phyloP scores from a whole-genome alignment of 495 filamentous ascomycete species.

The Ascodesmis nigricans region DNA sequence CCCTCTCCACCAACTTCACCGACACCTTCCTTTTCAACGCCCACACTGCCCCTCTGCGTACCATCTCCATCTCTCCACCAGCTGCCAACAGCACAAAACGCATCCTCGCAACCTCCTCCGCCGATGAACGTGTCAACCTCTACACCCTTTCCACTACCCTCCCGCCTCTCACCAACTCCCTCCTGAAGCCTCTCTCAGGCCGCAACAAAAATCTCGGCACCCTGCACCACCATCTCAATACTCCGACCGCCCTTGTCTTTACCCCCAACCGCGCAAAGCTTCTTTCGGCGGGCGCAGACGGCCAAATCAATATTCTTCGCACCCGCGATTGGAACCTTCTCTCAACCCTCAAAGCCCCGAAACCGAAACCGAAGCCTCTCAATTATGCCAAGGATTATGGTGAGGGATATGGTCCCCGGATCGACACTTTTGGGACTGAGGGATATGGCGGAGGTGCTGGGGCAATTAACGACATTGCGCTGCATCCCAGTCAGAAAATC shows the following conservation, averaged over 20 bases:
- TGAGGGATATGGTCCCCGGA: constrained; percentile 56
- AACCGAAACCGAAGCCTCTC: constrained; percentile 50
- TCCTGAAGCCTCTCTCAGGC: constrained; percentile 41
- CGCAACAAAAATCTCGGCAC: constrained; percentile 73
- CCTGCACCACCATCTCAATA: constrained; percentile 63
- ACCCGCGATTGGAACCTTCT: constrained; percentile 77
- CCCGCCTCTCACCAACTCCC: constrained; percentile 26
- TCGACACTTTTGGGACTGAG: constrained; percentile 40
- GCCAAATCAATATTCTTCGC: constrained; percentile 62
- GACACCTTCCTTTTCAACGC: constrained; percentile 94
- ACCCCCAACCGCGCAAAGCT: constrained; percentile 65
- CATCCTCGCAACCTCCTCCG: constrained; percentile 69
- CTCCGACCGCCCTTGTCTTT: constrained; percentile 57
- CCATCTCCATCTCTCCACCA: constrained; percentile 62
- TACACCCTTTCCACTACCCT: constrained; percentile 66
- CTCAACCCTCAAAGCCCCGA: constrained; percentile 74
- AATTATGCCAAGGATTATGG: constrained; percentile 37
- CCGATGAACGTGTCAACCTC: constrained; percentile 84
- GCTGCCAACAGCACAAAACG: constrained; percentile 36
- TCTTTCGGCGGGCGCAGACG: constrained; percentile 64
- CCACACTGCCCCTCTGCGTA: constrained; percentile 73
- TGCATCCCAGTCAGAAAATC: constrained; percentile 89
- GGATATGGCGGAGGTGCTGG: constrained; percentile 62
- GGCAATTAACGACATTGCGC: constrained; percentile 87
- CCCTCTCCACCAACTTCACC: constrained; percentile 35